Conservation (phyloP, 768 basidiomycete genomes). For the Termitomyces sp. region DNA sequence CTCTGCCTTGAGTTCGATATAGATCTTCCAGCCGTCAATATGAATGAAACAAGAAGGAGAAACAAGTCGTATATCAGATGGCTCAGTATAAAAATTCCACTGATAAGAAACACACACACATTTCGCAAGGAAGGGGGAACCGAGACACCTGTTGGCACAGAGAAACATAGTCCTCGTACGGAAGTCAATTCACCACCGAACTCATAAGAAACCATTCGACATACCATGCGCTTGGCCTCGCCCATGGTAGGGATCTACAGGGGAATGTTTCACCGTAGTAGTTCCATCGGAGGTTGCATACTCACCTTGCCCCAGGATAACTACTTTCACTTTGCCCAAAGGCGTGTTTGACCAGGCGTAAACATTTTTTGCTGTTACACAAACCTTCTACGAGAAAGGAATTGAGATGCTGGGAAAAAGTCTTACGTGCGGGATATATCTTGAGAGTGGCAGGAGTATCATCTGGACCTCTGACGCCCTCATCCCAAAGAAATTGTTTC, state of each 20-base stretch:
- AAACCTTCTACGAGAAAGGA: slow-evolving; percentile 2
- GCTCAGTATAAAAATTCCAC: neutral
- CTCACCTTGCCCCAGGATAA: slow-evolving; percentile 74
- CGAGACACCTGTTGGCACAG: slow-evolving; percentile 71
- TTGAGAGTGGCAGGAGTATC: slow-evolving; percentile 41
- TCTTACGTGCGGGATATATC: slow-evolving; percentile 77
- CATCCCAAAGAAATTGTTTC: slow-evolving; percentile 63
- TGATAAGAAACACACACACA: slow-evolving; percentile 32
- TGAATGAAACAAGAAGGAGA: slow-evolving; percentile 5
- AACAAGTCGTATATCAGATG: slow-evolving; percentile 2
- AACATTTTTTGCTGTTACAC: slow-evolving; percentile 59
- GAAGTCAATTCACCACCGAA: slow-evolving; percentile 6
- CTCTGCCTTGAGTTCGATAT: slow-evolving; percentile 78
- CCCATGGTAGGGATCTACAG: slow-evolving; percentile 73
- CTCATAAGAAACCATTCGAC: slow-evolving; percentile 11
- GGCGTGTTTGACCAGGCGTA: slow-evolving; percentile 92
- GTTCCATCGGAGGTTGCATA: slow-evolving; percentile 2
- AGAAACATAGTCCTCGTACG: slow-evolving; percentile 73
- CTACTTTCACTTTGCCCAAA: slow-evolving; percentile 76
- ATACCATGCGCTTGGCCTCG: slow-evolving; percentile 80
- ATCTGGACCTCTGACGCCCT: slow-evolving; percentile 50
- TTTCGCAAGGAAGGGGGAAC: slow-evolving; percentile 82
- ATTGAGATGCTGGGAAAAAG: neutral
- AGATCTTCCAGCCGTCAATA: slow-evolving; percentile 51
- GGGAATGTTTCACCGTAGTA: neutral